Evolutionary conservation across 192 early-diverging fungal species (phyloP), one percentile per base, ranked within the genome.

Genomic region (Podila epigama): DNA sequence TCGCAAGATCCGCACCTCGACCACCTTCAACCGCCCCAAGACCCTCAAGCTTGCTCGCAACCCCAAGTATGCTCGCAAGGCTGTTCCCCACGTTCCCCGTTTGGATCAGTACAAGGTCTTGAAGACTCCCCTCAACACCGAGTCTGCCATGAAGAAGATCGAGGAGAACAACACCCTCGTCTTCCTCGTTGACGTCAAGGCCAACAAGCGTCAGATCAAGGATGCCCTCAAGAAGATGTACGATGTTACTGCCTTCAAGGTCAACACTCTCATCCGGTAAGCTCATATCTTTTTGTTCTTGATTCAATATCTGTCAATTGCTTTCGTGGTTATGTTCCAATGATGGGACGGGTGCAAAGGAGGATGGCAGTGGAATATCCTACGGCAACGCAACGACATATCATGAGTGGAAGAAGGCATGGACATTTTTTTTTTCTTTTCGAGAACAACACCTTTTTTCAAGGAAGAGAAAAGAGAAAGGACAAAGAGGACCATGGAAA

Each of bases 121-220:
- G 62, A 88, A 87, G 80, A 90, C 92, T 84, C 98, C 98, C 40
- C 85, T 99, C 60, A 96, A 94, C 90, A 97, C 96, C 66, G 98
- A 99, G 88, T 90, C 93, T 36, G 96, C 98, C 85, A 98, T 98
- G 95, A 99, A 99, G 92, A 96, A 96, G 91, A 97, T 99, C 70
- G 98, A 99, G 91, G 95, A 97, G 71, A 86, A 96, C 89, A 99
- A 99, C 94, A 99, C 98, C 66, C 86, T 99, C 39, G 96, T 97
- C 69, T 99, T 99, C 89, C 85, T 99, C 71, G 92, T 93, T 78
- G 95, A 99, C 79, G 92, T 97, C 72, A 91, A 91, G 67, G 85
- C 95, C 84, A 99, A 99, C 95, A 99, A 99, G 93, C 85, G 89
- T 71, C 96, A 98, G 87, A 98, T 99, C 88, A 95, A 95, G 87